phyloP scores from a whole-genome alignment of 2,329 filamentous ascomycete species.

The Chalaropsis ovoidea region DNA sequence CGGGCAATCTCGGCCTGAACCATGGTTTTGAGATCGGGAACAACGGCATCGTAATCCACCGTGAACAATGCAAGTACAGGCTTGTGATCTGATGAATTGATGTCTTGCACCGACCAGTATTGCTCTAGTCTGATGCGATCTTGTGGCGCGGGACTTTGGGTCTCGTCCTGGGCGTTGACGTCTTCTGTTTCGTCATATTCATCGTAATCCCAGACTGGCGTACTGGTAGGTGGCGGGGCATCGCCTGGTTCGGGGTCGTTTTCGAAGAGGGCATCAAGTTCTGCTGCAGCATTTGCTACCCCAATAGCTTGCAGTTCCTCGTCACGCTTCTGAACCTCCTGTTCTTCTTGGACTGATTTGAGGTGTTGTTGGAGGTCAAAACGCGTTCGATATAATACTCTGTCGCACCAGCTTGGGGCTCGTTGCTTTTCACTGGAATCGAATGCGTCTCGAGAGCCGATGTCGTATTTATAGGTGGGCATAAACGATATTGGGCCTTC shows the following conservation, averaged over 20 bases:
- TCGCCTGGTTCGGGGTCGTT: constrained; percentile 74
- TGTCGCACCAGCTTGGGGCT: constrained; percentile 93
- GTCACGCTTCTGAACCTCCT: constrained; percentile 56
- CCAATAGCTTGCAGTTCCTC: constrained; percentile 77
- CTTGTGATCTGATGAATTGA: constrained; percentile 92
- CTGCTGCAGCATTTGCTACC: constrained; percentile 60
- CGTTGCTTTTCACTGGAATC: constrained; percentile 92
- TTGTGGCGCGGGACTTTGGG: neutral
- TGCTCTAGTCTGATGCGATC: constrained; percentile 45
- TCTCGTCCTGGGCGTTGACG: neutral
- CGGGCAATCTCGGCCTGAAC: constrained; percentile 79
- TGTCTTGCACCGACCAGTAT: constrained; percentile 80
- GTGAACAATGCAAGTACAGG: constrained; percentile 76
- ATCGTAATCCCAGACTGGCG: constrained; percentile 24
- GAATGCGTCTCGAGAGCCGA: constrained; percentile 84
- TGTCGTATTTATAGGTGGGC: constrained; percentile 95
- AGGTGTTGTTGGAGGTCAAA: constrained; percentile 59
- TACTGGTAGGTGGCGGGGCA: constrained; percentile 39
- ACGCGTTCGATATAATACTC: constrained; percentile 75
- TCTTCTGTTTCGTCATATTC: constrained; percentile 23
- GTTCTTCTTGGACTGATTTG: constrained; percentile 51
- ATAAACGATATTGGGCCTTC: constrained; percentile 83
- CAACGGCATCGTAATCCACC: constrained; percentile 74
- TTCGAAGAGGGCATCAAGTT: constrained; percentile 78
- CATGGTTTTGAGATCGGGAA: constrained; percentile 71